Evolutionary conservation across 1,284 basidiomycete genomes (phyloP).

Genomic region (Grifola frondosa): DNA sequence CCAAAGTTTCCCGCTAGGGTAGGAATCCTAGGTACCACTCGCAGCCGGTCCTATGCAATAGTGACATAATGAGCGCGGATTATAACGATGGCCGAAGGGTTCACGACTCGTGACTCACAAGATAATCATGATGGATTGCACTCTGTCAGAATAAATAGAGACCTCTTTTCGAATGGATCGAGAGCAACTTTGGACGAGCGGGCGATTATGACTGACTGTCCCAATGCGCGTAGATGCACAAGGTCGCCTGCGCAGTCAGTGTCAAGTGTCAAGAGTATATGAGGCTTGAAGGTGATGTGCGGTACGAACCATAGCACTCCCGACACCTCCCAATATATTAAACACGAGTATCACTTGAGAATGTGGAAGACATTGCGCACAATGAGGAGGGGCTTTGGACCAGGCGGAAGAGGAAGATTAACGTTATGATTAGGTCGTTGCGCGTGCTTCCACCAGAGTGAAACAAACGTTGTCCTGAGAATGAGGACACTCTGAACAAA

Average conservation of each 20-base stretch:
- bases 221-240: slow-evolving; percentile 27
- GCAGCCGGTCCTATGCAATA: slow-evolving; percentile 15
- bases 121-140: neutral
- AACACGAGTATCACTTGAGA: slow-evolving; percentile 3
- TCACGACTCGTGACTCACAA: no score
- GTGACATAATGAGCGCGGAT: no score
- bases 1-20: slow-evolving; percentile 22
- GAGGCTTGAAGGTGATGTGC: no score
- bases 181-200: slow-evolving; percentile 31
- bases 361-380: slow-evolving; percentile 5
- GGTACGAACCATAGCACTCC: no score
- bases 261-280: no score
- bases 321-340: no score
- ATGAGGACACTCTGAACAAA: no score
- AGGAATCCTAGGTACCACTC: slow-evolving; percentile 20
- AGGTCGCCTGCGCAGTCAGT: slow-evolving; percentile 29
- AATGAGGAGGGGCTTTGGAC: slow-evolving; percentile 2
- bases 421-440: no score
- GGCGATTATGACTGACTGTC: slow-evolving; percentile 30
- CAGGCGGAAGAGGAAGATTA: slow-evolving; percentile 9
- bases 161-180: slow-evolving; percentile 35
- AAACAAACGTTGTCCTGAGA: no score
- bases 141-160: slow-evolving; percentile 29
- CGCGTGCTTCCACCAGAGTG: no score
- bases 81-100: no score